Base-by-base conservation (phyloP, 148 eudicot species). In the Bassia scoparia region DNA sequence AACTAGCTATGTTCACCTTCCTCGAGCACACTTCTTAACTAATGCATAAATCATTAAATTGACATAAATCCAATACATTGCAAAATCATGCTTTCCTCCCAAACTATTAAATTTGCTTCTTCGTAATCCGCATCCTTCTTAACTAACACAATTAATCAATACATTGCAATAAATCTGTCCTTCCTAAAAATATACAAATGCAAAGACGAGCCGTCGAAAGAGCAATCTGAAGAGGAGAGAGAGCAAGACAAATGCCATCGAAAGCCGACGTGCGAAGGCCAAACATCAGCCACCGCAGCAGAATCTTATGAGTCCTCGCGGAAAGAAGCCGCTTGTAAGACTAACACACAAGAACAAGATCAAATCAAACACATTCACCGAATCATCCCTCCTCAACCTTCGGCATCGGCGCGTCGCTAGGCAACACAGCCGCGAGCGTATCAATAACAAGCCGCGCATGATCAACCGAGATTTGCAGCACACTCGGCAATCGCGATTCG, bases 181-280 rank as follows among this genome's bases (percentile, higher is more conserved):
- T n/a, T n/a, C n/a, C n/a, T n/a, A n/a, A n/a, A n/a, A n/a, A n/a
- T n/a, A n/a, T n/a, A n/a, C n/a, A 34, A 56, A 56, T 67, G 1
- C 23, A 1, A 33, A 61, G 14, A 12, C 2, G 49, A 24, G 16
- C 18, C 20, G 15, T 15, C 14, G 34, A 23, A 21, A 21, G 12
- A 14, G 41, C 41, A 46, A 29, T 48, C 97, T 91, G 97, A 74
- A 95, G 77, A 48, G 99, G 99, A 24, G 99, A 91, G n/a, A 95
- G 92, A 33, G 96, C 92, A 1, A 96, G 92, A 34, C 92, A 77
- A 61, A 77, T 88, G 0, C 99, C 97, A 76, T 95, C 99, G 21
- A 95, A 95, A 1, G 99, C 97, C 2, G 96, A 92, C 0, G 96
- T 87, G 0, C n/a, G 97, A 87, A 0, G 97, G 97, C 97, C 99